Percentiles rank a stretch among this genome's conserved stretches.
These are phyloP conservation scores for Alnus glutinosa DNA, from an alignment of 306 rosid species.

Conservation along the genomic window DNA sequence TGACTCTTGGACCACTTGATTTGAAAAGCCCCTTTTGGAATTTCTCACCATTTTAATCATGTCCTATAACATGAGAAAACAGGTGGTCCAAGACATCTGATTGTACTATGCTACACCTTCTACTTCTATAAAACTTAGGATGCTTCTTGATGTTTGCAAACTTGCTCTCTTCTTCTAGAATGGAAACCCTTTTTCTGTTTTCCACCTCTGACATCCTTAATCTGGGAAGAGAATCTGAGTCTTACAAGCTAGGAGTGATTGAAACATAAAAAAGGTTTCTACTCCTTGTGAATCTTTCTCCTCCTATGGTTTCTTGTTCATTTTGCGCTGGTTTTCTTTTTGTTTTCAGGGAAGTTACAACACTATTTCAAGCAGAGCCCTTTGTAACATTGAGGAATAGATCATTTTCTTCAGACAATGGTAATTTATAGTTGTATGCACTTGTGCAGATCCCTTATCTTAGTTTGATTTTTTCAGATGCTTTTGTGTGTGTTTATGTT, in stretches of 20 bases:
- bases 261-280: neutral
- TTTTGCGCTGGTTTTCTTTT: neutral
- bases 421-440: conserved; percentile 24
- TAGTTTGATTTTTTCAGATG: conserved; percentile 14
- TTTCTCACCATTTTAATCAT: neutral
- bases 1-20: neutral
- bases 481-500: conserved; percentile 1
- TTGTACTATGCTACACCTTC: neutral
- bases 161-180: neutral
- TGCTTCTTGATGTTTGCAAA: neutral
- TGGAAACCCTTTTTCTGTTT: neutral
- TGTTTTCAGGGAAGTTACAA: conserved; percentile 51
- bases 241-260: neutral
- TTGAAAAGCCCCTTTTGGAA: neutral
- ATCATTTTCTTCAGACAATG: conserved; percentile 72
- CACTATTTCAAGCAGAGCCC: conserved; percentile 27
- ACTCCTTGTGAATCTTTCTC: neutral
- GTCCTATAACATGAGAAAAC: neutral
- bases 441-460: neutral
- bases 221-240: neutral
- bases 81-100: neutral
- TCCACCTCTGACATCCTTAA: neutral
- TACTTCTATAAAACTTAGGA: neutral
- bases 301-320: neutral
- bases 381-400: conserved; percentile 48